Evolutionary conservation across 805 yeast genomes (phyloP).

Genomic region (Debaryomyces maramus): DNA sequence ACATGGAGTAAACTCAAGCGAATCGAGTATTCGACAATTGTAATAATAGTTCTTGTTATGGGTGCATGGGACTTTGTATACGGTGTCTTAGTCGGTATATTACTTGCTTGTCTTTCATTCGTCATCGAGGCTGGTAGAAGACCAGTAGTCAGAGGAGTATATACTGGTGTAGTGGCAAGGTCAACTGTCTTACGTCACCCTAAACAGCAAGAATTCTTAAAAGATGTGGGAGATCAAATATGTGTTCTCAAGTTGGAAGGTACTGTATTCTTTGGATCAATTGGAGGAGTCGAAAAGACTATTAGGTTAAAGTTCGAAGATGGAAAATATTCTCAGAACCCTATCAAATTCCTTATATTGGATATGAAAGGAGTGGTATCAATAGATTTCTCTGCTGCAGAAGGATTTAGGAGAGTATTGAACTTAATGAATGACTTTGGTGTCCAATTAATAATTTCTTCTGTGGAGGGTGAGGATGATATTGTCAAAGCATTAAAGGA

Average conservation of each 20-base stretch:
- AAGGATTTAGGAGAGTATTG: constrained; percentile 85
- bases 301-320: constrained; percentile 66
- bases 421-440: constrained; percentile 69
- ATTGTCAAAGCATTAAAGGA: constrained; percentile 74
- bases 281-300: constrained; percentile 82
- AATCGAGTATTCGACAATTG: constrained; percentile 82
- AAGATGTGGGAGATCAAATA: constrained; percentile 86
- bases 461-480: constrained; percentile 66
- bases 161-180: constrained; percentile 84
- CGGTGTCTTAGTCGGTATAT: constrained; percentile 87
- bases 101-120: constrained; percentile 91
- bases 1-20: constrained; percentile 72
- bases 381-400: constrained; percentile 94
- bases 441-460: constrained; percentile 74
- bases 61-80: constrained; percentile 93
- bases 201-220: constrained; percentile 79
- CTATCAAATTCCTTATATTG: constrained; percentile 76
- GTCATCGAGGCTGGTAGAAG: constrained; percentile 87
- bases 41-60: constrained; percentile 89
- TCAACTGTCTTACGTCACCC: constrained; percentile 93
- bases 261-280: constrained; percentile 90
- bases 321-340: constrained; percentile 48
- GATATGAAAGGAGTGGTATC: constrained; percentile 82
- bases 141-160: constrained; percentile 78
- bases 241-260: constrained; percentile 86